phyloP scores from a whole-genome alignment of 805 yeast species.

The Ogataea naganishii region DNA sequence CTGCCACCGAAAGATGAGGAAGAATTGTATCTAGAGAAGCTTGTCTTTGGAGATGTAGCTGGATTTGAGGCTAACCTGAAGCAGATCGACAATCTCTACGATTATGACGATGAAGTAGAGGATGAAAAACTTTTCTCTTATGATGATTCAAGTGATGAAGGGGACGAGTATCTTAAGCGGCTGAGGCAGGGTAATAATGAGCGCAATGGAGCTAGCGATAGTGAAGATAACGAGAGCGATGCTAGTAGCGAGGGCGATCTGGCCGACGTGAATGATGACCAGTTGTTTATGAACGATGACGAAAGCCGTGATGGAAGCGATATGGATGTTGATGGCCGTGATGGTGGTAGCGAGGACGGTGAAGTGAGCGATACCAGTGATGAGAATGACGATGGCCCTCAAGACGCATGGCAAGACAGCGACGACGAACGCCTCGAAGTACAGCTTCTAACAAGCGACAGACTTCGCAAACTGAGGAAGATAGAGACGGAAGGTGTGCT shows the following conservation, averaged over 20 bases:
- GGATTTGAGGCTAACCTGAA: constrained; percentile 63
- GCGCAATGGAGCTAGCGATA: constrained; percentile 22
- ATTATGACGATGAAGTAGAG: constrained; percentile 33
- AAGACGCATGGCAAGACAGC: constrained; percentile 79
- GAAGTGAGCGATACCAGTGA: constrained; percentile 19
- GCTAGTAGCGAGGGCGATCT: constrained; percentile 26
- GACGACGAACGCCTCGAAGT: constrained; percentile 75
- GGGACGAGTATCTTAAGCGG: constrained; percentile 28
- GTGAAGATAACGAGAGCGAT: constrained; percentile 19
- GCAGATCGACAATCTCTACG: constrained; percentile 48
- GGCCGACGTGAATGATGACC: constrained; percentile 33
- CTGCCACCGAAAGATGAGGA: constrained; percentile 79
- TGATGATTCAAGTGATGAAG: constrained; percentile 21
- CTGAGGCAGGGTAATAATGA: constrained; percentile 37
- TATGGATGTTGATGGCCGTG: constrained; percentile 19
- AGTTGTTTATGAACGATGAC: constrained; percentile 49
- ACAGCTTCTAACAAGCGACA: constrained; percentile 50
- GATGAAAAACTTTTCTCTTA: constrained; percentile 15
- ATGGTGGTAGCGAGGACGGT: constrained; percentile 24
- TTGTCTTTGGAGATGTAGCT: constrained; percentile 83
- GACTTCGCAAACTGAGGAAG: constrained; percentile 63
- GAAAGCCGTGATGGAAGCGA: constrained; percentile 25
- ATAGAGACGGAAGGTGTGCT: constrained; percentile 29
- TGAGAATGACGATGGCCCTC: constrained; percentile 21
- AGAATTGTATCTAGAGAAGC: constrained; percentile 68